Evolutionary conservation across 1,284 basidiomycete species (phyloP).

Genomic region (Fomitopsis schrenkii): DNA sequence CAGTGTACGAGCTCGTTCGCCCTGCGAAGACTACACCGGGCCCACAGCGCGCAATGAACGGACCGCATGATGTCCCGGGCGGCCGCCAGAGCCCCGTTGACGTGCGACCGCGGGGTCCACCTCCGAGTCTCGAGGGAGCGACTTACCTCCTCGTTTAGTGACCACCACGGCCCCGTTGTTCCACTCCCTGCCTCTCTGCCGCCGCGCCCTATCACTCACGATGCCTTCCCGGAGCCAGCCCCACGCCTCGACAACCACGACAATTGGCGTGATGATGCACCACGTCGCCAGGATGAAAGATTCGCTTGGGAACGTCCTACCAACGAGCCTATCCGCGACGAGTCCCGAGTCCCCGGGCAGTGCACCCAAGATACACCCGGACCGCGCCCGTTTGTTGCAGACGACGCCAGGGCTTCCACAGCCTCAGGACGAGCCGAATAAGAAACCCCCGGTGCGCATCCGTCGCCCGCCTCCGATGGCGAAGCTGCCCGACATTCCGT

Average conservation of each 20-base stretch:
- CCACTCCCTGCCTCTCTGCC: slow-evolving; percentile 3
- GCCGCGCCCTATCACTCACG: slow-evolving; percentile 2
- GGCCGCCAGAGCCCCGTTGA: not conserved
- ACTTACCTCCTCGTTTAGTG: not conserved
- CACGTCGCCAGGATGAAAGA: not conserved
- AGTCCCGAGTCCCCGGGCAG: slow-evolving; percentile 1
- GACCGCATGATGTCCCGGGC: not conserved
- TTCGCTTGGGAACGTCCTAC: not conserved
- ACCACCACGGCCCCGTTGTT: not conserved
- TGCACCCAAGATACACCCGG: not conserved
- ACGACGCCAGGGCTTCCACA: not conserved
- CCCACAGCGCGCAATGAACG: not conserved
- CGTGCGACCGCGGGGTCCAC: not conserved
- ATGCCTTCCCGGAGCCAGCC: slow-evolving; percentile 1
- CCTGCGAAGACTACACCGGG: not conserved
- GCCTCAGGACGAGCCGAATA: slow-evolving; percentile 1
- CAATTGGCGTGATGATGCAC: slow-evolving; percentile 1
- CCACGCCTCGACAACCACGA: slow-evolving; percentile 9
- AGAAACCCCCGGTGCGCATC: slow-evolving; percentile 10
- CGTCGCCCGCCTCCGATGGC: slow-evolving; percentile 9
- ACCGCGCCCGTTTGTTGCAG: slow-evolving; percentile 11
- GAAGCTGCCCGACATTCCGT: slow-evolving; percentile 1
- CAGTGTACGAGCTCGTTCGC: not conserved
- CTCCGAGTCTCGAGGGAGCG: slow-evolving; percentile 7
- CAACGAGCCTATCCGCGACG: not conserved